Evolutionary conservation across 352 stramenopile species (phyloP).

Genomic region (Lagenidium sp.): DNA sequence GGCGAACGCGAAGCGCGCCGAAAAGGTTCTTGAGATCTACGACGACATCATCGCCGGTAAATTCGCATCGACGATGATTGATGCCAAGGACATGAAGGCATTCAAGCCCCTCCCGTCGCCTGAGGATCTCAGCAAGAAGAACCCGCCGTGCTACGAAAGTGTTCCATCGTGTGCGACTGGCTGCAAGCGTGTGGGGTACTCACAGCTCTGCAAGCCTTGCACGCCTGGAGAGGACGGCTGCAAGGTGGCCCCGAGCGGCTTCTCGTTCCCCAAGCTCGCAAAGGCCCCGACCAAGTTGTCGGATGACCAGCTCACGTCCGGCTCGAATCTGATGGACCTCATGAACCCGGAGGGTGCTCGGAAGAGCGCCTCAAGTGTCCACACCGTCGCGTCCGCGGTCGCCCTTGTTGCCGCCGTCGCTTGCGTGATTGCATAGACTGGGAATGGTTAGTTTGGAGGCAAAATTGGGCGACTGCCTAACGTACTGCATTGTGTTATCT

Average conservation of each 20-base stretch:
- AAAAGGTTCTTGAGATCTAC: conserved; percentile 22
- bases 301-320: conserved; percentile 1
- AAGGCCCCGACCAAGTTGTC: conserved; percentile 36
- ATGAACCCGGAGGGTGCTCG: no score
- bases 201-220: conserved; percentile 19
- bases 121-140: conserved; percentile 6
- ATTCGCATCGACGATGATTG: conserved; percentile 26
- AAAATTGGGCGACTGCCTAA: no score
- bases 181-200: conserved; percentile 14
- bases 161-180: conserved; percentile 11
- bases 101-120: conserved; percentile 6
- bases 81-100: conserved; percentile 2
- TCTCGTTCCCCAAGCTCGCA: conserved; percentile 35
- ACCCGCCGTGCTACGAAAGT: conserved; percentile 22
- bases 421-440: no score
- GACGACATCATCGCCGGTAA: not conserved
- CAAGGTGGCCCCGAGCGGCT: conserved; percentile 10
- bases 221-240: not conserved
- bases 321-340: not conserved
- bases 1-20: conserved; percentile 12
- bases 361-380: no score
- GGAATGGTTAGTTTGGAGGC: no score
- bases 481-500: no score
- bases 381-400: no score
- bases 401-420: no score